phyloP scores from a whole-genome alignment of 306 rosid species.

The Trifolium fragiferum region DNA sequence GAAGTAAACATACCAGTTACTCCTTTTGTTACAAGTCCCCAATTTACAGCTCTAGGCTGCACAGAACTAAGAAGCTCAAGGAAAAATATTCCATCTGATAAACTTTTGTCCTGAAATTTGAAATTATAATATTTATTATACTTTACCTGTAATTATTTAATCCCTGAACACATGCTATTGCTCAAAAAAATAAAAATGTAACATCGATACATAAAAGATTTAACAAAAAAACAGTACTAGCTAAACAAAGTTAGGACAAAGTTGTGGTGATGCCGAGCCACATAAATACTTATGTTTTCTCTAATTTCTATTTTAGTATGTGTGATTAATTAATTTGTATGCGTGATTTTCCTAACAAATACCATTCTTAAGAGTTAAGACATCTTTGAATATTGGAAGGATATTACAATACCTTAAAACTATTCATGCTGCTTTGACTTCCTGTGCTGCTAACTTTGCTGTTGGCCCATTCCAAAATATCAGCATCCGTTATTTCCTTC shows the following conservation, averaged over 20 bases:
- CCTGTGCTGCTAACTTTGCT: constrained; percentile 75
- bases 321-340: background rate
- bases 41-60: constrained; percentile 86
- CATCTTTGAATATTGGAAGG: background rate
- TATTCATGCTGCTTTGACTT: constrained; percentile 76
- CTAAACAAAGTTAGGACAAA: background rate
- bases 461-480: constrained; percentile 94
- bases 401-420: constrained; percentile 72
- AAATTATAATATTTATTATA: constrained; percentile 29
- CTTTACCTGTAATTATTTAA: background rate
- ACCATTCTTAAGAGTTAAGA: background rate
- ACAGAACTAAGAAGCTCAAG: constrained; percentile 95
- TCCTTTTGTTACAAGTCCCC: constrained; percentile 95
- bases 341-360: background rate
- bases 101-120: constrained; percentile 76
- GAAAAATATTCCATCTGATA: constrained; percentile 88
- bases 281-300: background rate
- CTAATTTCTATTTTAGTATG: background rate
- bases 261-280: background rate
- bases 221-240: too few relatives aligned
- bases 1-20: constrained; percentile 63
- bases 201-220: background rate
- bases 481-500: constrained; percentile 88
- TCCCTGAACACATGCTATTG: background rate
- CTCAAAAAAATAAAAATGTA: background rate